Percentiles rank a stretch among this genome's conserved stretches.
Evolutionary conservation across 2,329 filamentous ascomycete genomes (phyloP).

Genomic region (Epichloe elymi): DNA sequence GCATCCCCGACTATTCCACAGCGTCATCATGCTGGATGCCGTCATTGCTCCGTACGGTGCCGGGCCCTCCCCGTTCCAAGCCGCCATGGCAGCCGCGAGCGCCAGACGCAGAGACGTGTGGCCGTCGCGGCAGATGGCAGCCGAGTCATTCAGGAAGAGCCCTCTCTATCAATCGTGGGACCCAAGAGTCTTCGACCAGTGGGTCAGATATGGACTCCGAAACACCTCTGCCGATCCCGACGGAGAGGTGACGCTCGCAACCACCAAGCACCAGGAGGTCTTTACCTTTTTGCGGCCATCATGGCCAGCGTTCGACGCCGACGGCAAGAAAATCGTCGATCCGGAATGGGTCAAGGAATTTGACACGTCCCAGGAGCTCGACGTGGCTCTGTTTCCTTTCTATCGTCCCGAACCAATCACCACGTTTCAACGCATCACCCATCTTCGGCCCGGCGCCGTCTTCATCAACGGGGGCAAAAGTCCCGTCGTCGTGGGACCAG

Average conservation of each 20-base stretch:
- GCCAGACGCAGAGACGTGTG: slow-evolving; percentile 65
- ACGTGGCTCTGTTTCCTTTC: slow-evolving; percentile 36
- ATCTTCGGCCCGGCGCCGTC: slow-evolving; percentile 50
- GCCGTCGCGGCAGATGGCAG: slow-evolving; percentile 62
- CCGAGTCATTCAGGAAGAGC: slow-evolving; percentile 48
- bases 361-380: slow-evolving; percentile 23
- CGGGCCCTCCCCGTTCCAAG: slow-evolving; percentile 20
- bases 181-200: slow-evolving; percentile 53
- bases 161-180: slow-evolving; percentile 76
- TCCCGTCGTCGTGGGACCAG: slow-evolving; percentile 36
- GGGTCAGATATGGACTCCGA: slow-evolving; percentile 58
- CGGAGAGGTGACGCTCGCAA: slow-evolving; percentile 55
- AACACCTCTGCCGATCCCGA: slow-evolving; percentile 29
- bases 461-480: slow-evolving; percentile 56
- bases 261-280: slow-evolving; percentile 70
- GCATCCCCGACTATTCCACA: slow-evolving; percentile 68
- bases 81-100: slow-evolving; percentile 44
- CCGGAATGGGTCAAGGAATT: slow-evolving; percentile 32
- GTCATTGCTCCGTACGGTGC: slow-evolving; percentile 47
- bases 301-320: slow-evolving; percentile 28
- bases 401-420: slow-evolving; percentile 52
- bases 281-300: slow-evolving; percentile 60
- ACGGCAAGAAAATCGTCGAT: slow-evolving; percentile 25
- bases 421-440: slow-evolving; percentile 43
- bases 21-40: slow-evolving; percentile 71